Evolutionary conservation across 1,284 basidiomycete species (phyloP).

Genomic region (Volvariella surrecta): DNA sequence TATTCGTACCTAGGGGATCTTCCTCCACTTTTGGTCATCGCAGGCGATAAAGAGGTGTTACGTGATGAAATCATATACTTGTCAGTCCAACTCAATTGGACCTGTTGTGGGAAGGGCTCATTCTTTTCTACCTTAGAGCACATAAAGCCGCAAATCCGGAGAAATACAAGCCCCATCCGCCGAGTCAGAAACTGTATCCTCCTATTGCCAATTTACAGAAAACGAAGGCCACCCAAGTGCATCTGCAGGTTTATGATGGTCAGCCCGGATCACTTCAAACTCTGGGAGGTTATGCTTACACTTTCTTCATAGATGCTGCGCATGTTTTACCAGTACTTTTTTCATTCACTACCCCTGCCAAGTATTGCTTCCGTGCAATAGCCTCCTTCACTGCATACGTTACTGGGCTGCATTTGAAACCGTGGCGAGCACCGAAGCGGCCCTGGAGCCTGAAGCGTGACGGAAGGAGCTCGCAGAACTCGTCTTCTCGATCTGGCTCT

Average conservation of each 20-base stretch:
- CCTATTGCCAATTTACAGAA: slow-evolving; percentile 54
- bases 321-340: slow-evolving; percentile 76
- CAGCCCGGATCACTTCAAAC: slow-evolving; percentile 9
- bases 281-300: slow-evolving; percentile 3
- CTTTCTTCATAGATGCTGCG: slow-evolving; percentile 45
- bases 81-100: slow-evolving; percentile 34
- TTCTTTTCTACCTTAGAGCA: slow-evolving; percentile 46
- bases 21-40: slow-evolving; percentile 81
- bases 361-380: slow-evolving; percentile 70
- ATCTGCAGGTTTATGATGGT: slow-evolving; percentile 86
- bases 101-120: too few relatives aligned
- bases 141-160: slow-evolving; percentile 89
- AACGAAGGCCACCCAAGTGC: slow-evolving; percentile 75
- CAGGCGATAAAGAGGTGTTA: slow-evolving; percentile 87
- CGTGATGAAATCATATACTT: slow-evolving; percentile 88
- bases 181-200: slow-evolving; percentile 57
- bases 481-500: not conserved
- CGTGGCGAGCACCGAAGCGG: not conserved
- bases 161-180: slow-evolving; percentile 58
- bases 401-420: slow-evolving; percentile 34
- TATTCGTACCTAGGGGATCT: slow-evolving; percentile 86
- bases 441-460: not conserved
- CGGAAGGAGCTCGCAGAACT: not conserved
- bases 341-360: slow-evolving; percentile 75
- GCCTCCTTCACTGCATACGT: slow-evolving; percentile 59